Base-by-base conservation (phyloP, 129 eudicot genomes). In the Artemisia annua region DNA sequence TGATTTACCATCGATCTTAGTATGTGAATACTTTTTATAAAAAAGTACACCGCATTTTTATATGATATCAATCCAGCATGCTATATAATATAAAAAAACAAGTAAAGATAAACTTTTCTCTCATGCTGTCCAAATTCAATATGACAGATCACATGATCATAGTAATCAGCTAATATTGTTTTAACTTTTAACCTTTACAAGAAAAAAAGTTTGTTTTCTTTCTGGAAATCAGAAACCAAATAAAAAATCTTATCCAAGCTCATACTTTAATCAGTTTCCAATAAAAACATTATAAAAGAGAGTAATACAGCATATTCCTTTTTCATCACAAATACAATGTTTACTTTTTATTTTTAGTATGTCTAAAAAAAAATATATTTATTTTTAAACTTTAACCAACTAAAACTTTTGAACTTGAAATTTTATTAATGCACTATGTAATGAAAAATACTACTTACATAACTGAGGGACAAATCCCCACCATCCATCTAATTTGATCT, bases 101-200 rank as follows among this genome's bases (percentile, higher is more conserved):
- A 18, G 20, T 3, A 46, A 57, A 28, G 3, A 13, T 53, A 58
- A 76, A 5, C 67, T 59, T 59, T 19, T 19, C 15, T 44, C 62
- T 17, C 75, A 9, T 60, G 74, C 30, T 18, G 46, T 58, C 74
- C 70, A 76, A 59, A 67, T 43, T 68, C 24, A 76, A 77, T 56
- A 12, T 69, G 81, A 50, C 81, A 69, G 57, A 59, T 77, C 75
- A 77, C 81, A 77, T 77, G 63, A 69, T 59, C 32, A 77, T 19
- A 19, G 60, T 61, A 48, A 13, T 30, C 63, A 48, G 58, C 50
- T 69, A 53, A 50, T 12, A 59, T 26, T 67, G 30, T 28, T n/a
- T 57, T 20, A 66, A 52, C 9, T n/a, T 20, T 20, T 20, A 20
- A 20, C 22, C 58, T 65, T 22, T 13, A 49, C 70, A 63, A 26